phyloP scores from a whole-genome alignment of 1,139 yeast genomes.

The Diutina mesorugosa region DNA sequence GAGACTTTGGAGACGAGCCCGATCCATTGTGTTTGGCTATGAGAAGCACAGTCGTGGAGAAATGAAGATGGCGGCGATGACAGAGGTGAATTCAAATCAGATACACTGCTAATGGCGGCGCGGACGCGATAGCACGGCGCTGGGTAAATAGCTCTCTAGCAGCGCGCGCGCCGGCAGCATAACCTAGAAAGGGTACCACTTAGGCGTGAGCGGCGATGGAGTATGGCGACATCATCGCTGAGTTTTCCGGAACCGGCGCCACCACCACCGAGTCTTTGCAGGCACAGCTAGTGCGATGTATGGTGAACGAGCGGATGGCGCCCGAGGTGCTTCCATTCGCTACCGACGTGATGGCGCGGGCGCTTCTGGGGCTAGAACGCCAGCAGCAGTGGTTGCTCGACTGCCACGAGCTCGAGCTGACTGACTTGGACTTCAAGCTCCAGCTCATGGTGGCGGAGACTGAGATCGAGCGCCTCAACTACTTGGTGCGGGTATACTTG shows the following conservation, averaged over 20 bases:
- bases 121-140: background rate
- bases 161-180: background rate
- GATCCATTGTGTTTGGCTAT: background rate
- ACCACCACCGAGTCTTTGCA: constrained; percentile 8
- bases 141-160: background rate
- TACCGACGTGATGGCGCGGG: constrained; percentile 39
- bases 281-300: constrained; percentile 40
- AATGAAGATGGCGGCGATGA: background rate
- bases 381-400: constrained; percentile 70
- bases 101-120: background rate
- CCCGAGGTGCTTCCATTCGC: constrained; percentile 77
- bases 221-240: background rate
- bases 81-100: background rate
- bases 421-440: constrained; percentile 45
- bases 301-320: constrained; percentile 77
- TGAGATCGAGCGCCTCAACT: constrained; percentile 79
- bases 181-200: background rate
- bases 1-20: background rate
- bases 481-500: constrained; percentile 64
- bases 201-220: background rate
- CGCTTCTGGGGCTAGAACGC: constrained; percentile 43
- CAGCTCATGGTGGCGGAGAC: constrained; percentile 79
- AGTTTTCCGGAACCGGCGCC: background rate
- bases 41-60: background rate
- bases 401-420: constrained; percentile 34